phyloP scores from a whole-genome alignment of 306 rosid species.

The Trifolium repens region DNA sequence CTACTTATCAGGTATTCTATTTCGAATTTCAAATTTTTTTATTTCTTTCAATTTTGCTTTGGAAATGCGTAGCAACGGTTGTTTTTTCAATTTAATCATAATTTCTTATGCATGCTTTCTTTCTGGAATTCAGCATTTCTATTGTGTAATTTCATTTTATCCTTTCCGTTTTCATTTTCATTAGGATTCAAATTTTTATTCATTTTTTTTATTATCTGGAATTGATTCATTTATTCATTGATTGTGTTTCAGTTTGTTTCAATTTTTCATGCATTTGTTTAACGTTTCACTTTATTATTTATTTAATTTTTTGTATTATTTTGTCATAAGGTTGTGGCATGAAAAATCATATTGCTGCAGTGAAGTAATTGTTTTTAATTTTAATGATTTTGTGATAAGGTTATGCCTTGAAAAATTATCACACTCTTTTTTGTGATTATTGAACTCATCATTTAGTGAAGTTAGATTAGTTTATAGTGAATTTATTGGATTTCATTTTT shows the following conservation, averaged over 20 bases:
- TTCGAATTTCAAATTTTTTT: background rate
- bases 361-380: background rate
- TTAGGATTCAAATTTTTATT: background rate
- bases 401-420: background rate
- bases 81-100: background rate
- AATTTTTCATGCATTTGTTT: conserved; percentile 33
- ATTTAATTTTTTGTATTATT: conserved; percentile 12
- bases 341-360: background rate
- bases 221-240: background rate
- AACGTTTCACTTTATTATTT: conserved; percentile 7
- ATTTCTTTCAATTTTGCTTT: background rate
- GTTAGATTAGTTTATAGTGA: conserved; percentile 19
- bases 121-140: background rate
- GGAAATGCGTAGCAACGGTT: background rate
- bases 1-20: conserved; percentile 33
- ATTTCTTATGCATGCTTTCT: background rate
- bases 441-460: conserved; percentile 10
- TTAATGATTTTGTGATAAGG: background rate
- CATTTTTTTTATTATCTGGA: background rate
- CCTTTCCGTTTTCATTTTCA: background rate
- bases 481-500: conserved; percentile 14
- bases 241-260: background rate
- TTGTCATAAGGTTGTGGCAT: background rate
- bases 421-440: background rate
- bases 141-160: conserved; percentile 1